These are phyloP conservation scores for Entomortierella beljakovae DNA, from an alignment of 192 early-diverging fungal species.

Conservation along the genomic window DNA sequence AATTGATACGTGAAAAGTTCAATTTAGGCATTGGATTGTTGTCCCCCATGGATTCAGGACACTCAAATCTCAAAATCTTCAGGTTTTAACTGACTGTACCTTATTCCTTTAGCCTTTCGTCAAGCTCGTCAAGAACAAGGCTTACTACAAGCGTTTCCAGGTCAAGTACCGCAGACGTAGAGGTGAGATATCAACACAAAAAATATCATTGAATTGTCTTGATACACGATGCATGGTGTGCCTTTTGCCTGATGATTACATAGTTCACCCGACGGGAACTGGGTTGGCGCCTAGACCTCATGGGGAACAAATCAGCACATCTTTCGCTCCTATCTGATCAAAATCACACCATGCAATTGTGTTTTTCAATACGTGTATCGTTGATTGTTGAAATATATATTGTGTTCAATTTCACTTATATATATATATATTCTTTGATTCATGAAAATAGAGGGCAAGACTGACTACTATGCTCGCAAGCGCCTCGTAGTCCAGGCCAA, in stretches of 20 bases:
- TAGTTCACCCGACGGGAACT: constrained; percentile 82
- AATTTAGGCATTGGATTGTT: too few relatives aligned
- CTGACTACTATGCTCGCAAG: constrained; percentile 99
- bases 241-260: constrained; percentile 73
- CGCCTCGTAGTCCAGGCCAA: constrained; percentile 98
- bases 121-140: constrained; percentile 96
- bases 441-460: constrained; percentile 92
- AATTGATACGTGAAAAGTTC: too few relatives aligned
- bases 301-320: constrained; percentile 67
- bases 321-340: constrained; percentile 94
- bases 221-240: not conserved
- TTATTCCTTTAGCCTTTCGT: constrained; percentile 68
- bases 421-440: not conserved
- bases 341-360: too few relatives aligned
- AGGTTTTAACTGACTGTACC: not conserved
- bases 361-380: not conserved
- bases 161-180: constrained; percentile 99
- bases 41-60: too few relatives aligned
- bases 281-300: constrained; percentile 61
- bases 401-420: too few relatives aligned
- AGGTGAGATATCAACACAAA: constrained; percentile 65
- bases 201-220: not conserved
- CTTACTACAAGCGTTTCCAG: constrained; percentile 99
- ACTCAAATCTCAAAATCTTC: too few relatives aligned
- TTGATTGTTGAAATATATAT: too few relatives aligned